Evolutionary conservation across 2,329 filamentous ascomycete species (phyloP).

Genomic region (Cladophialophora exuberans): DNA sequence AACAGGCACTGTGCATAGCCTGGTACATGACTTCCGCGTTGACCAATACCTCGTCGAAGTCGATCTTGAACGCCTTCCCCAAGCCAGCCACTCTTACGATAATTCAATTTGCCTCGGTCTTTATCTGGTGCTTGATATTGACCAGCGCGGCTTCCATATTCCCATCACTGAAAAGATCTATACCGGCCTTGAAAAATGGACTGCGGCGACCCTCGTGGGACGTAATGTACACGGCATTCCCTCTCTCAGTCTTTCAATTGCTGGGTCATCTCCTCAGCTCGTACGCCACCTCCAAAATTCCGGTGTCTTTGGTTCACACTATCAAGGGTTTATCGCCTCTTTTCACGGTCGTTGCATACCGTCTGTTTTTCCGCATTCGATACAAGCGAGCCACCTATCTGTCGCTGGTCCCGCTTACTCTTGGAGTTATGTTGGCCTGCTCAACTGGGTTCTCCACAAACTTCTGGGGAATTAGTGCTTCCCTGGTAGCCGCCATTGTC

Average conservation of each 20-base stretch:
- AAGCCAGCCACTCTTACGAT: conserved; percentile 91
- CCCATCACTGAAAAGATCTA: conserved; percentile 67
- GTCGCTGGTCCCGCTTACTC: conserved; percentile 84
- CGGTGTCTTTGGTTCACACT: conserved; percentile 94
- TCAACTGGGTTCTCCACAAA: conserved; percentile 89
- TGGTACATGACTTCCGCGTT: conserved; percentile 97
- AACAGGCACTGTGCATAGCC: conserved; percentile 77
- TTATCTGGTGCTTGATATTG: conserved; percentile 79
- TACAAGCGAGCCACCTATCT: conserved; percentile 87
- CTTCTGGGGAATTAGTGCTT: conserved; percentile 85
- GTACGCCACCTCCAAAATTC: conserved; percentile 90
- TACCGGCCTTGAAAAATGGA: conserved; percentile 81
- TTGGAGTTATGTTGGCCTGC: conserved; percentile 95
- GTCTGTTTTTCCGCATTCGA: conserved; percentile 82
- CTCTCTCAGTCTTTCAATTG: conserved; percentile 89
- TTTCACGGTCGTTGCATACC: conserved; percentile 92
- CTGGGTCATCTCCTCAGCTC: conserved; percentile 92
- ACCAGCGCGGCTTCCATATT: conserved; percentile 75
- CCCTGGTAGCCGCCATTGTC: conserved; percentile 85
- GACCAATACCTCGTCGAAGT: conserved; percentile 97
- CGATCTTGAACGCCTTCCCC: conserved; percentile 87
- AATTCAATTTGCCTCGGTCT: conserved; percentile 91
- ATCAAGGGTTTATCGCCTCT: conserved; percentile 97
- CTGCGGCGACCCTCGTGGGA: conserved; percentile 80
- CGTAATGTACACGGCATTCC: conserved; percentile 84